These are phyloP conservation scores for Neurospora sp. DNA, from an alignment of 495 filamentous ascomycete species.

Conservation along the genomic window DNA sequence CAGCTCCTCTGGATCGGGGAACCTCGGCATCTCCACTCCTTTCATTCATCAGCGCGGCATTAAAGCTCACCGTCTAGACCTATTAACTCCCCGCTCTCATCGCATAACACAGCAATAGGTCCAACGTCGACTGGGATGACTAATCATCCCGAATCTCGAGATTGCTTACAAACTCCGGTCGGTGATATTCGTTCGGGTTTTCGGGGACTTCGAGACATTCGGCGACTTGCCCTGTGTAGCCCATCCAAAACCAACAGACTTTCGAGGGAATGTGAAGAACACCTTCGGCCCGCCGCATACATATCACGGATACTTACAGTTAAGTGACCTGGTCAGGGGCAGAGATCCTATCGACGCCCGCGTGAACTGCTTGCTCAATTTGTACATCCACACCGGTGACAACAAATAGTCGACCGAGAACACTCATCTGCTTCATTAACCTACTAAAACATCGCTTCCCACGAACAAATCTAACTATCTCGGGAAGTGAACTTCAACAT, in stretches of 20 bases:
- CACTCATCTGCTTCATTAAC: neutral
- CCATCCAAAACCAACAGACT: neutral
- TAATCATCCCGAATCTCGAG: neutral
- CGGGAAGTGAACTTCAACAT: neutral
- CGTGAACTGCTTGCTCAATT: neutral
- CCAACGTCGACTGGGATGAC: neutral
- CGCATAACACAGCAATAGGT: neutral
- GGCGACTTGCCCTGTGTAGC: neutral
- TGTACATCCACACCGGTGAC: neutral
- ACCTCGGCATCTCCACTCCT: too few species aligned
- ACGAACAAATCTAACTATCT: neutral
- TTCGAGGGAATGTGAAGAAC: neutral
- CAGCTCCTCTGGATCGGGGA: too few species aligned
- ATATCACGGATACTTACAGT: neutral
- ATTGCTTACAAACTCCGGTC: neutral
- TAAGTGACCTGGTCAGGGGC: neutral
- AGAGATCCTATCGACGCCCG: neutral
- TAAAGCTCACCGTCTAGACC: too few species aligned
- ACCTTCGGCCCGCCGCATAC: neutral
- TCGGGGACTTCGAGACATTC: neutral
- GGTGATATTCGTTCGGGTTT: neutral
- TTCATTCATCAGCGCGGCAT: too few species aligned
- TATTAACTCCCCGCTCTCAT: too few species aligned
- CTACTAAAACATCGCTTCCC: neutral
- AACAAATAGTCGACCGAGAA: neutral